A percentile compares a stretch with the other conserved stretches of the same genome.
phyloP scores from a whole-genome alignment of 1,284 basidiomycete species.

The Mycosarcoma mackinlayi region DNA sequence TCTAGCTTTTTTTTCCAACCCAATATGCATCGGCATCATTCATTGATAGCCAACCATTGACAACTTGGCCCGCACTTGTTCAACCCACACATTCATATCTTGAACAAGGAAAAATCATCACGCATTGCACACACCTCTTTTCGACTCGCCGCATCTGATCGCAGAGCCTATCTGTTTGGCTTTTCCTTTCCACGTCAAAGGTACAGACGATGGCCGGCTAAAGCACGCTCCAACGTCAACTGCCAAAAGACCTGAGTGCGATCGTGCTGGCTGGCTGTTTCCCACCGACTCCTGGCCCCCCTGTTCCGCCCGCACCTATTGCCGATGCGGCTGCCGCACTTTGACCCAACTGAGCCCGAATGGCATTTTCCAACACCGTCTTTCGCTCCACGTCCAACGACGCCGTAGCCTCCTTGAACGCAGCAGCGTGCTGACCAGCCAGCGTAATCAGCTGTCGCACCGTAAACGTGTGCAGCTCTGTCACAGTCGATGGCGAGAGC shows the following conservation, averaged over 20 bases:
- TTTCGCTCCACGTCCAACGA: slow-evolving; percentile 76
- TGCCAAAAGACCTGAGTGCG: slow-evolving; percentile 53
- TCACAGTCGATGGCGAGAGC: slow-evolving; percentile 71
- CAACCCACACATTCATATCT: background rate
- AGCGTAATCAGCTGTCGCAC: slow-evolving; percentile 81
- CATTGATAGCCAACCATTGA: too few relatives aligned
- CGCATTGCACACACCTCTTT: background rate
- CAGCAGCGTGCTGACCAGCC: slow-evolving; percentile 78
- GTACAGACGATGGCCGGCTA: too few relatives aligned
- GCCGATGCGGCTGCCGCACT: background rate
- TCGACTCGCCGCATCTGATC: too few relatives aligned
- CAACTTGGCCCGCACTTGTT: too few relatives aligned
- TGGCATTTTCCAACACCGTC: slow-evolving; percentile 79
- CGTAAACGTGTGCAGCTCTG: slow-evolving; percentile 74
- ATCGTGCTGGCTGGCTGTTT: slow-evolving; percentile 33
- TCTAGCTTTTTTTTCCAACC: too few relatives aligned
- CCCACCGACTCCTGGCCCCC: background rate
- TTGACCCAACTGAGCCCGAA: slow-evolving; percentile 68
- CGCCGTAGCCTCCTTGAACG: slow-evolving; percentile 87
- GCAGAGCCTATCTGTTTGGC: too few relatives aligned
- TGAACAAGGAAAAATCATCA: background rate
- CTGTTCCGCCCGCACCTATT: background rate
- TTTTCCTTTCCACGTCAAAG: too few relatives aligned
- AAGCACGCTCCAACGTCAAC: too few relatives aligned
- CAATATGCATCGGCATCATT: too few relatives aligned